Evolutionary conservation across 2,329 filamentous ascomycete species (phyloP), one percentile per base, ranked within the genome.

Genomic region (Coniochaeta pulveracea): DNA sequence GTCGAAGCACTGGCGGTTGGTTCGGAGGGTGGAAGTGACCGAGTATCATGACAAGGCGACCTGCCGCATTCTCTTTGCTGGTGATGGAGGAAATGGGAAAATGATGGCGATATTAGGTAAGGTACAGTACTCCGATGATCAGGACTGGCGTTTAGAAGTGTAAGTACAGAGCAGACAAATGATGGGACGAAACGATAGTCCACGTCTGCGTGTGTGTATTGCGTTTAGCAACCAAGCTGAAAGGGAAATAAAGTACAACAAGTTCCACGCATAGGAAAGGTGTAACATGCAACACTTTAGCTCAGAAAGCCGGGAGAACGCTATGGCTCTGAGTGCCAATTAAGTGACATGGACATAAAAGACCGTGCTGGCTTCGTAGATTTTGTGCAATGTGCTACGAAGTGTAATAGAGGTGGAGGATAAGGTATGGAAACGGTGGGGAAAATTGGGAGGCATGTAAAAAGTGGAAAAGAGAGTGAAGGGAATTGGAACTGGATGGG

Each of bases 371-470:
- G n/a, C n/a, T n/a, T n/a, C n/a, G n/a, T n/a, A n/a, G n/a, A 19
- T 24, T 19, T 19, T 22, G 30, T 19, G 21, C 30, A 18, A 33
- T 19, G 29, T 21, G 29, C n/a, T 12, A 32, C 19, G 19, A 18
- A 11, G 19, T 17, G 26, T 17, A 29, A 11, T 5, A 8, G 15
- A 18, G 26, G 26, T 17, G 34, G 38, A 34, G 35, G 34, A 41
- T 42, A 42, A 38, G 36, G 28, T 27, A 39, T 29, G 33, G 30
- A 27, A 34, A 31, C 38, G 36, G 37, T 36, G 34, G 39, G 41
- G 37, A 42, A 38, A 36, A 40, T 23, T 8, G 21, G 21, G 8
- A 23, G 21, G 21, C 21, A n/a, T 23, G 21, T 8, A 8, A 8
- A 23, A 23, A n/a, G 11, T 10, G 12, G 14, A 31, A 31, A 28